phyloP scores from a whole-genome alignment of 371 early-diverging fungal genomes.

The Apophysomyces sp. region DNA sequence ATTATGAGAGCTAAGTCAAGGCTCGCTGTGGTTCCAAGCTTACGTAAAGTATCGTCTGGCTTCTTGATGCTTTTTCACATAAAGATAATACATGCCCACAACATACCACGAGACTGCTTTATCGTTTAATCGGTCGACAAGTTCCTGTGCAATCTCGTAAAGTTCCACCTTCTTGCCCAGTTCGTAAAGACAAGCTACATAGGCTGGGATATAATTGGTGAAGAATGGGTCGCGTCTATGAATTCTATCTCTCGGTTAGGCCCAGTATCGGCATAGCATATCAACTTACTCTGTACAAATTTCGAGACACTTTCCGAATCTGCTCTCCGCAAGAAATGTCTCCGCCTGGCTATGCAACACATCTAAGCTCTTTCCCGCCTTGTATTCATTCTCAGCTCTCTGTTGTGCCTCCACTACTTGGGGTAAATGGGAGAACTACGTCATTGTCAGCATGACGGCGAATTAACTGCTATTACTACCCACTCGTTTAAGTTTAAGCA shows the following conservation, averaged over 20 bases:
- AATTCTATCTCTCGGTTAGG: conserved; percentile 40
- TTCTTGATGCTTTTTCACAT: conserved; percentile 54
- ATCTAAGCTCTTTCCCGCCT: conserved; percentile 54
- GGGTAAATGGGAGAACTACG: conserved; percentile 37
- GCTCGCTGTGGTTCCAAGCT: neutral
- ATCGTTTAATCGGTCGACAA: conserved; percentile 26
- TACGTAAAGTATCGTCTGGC: conserved; percentile 65
- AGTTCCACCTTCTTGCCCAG: conserved; percentile 59
- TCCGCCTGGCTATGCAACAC: conserved; percentile 64
- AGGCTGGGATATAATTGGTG: conserved; percentile 55
- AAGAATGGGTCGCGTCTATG: conserved; percentile 59
- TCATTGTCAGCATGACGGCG: neutral
- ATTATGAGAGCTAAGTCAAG: neutral
- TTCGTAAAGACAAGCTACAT: conserved; percentile 66
- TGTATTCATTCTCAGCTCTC: conserved; percentile 41
- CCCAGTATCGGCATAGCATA: neutral
- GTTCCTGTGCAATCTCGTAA: conserved; percentile 52
- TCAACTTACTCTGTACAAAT: conserved; percentile 54
- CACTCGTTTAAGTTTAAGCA: conserved; percentile 61
- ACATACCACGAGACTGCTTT: conserved; percentile 64
- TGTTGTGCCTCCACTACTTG: conserved; percentile 44
- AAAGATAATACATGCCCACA: conserved; percentile 74
- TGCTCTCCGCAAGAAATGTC: conserved; percentile 47
- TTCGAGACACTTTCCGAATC: conserved; percentile 55
- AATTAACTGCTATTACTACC: neutral